A percentile compares a stretch with the other conserved stretches of the same genome.
phyloP scores from a whole-genome alignment of 169 alveolate species.

The Plasmodium blacklocki region DNA sequence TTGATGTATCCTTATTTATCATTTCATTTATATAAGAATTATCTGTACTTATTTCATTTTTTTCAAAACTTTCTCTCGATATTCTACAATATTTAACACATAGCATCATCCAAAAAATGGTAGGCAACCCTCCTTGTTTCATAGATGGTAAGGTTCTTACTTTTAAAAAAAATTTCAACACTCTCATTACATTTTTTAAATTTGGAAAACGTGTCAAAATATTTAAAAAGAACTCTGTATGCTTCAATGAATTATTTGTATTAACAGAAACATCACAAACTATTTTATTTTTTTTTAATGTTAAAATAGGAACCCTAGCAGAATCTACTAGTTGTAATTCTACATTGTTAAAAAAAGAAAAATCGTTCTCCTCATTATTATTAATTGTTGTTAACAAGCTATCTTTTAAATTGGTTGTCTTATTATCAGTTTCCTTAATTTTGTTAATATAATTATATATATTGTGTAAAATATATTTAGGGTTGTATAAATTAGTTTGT shows the following conservation, averaged over 20 bases:
- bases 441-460: slow-evolving; percentile 77
- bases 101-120: slow-evolving; percentile 91
- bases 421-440: slow-evolving; percentile 44
- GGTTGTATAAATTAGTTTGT: slow-evolving; percentile 75
- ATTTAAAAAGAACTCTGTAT: slow-evolving; percentile 87
- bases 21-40: no score
- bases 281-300: slow-evolving; percentile 84
- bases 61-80: not conserved
- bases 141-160: slow-evolving; percentile 90
- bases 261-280: slow-evolving; percentile 92
- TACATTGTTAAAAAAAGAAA: slow-evolving; percentile 46
- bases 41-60: not conserved
- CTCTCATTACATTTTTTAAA: slow-evolving; percentile 89
- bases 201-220: slow-evolving; percentile 86
- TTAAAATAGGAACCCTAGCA: slow-evolving; percentile 92
- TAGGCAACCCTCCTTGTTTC: slow-evolving; percentile 94
- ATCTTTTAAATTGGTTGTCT: not conserved
- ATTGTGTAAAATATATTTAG: slow-evolving; percentile 80
- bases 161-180: slow-evolving; percentile 88
- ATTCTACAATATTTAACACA: slow-evolving; percentile 69
- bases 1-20: no score
- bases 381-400: not conserved
- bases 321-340: slow-evolving; percentile 89
- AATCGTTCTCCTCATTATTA: not conserved
- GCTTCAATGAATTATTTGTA: slow-evolving; percentile 89